These are phyloP conservation scores for Gyrodon lividus DNA, from an alignment of 768 basidiomycete species.

Conservation along the genomic window DNA sequence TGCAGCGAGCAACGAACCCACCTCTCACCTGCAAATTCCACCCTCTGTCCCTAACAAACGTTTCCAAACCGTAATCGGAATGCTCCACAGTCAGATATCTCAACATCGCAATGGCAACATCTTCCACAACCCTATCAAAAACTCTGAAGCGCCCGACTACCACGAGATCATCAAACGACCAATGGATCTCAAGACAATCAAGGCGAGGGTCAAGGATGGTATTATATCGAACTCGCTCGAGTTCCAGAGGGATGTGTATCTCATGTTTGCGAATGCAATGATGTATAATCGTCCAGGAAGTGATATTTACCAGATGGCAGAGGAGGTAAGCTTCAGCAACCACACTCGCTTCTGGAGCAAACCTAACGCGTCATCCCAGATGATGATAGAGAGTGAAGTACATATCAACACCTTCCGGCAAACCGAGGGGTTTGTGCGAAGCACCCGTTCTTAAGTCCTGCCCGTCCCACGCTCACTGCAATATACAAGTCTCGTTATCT, in stretches of 20 bases:
- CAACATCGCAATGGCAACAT: constrained; percentile 87
- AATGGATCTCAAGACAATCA: constrained; percentile 94
- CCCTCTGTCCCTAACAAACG: constrained; percentile 51
- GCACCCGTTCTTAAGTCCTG: constrained; percentile 31
- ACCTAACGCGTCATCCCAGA: constrained; percentile 38
- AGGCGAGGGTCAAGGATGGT: constrained; percentile 81
- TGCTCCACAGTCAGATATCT: constrained; percentile 80
- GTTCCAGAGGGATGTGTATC: constrained; percentile 83
- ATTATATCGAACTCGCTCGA: constrained; percentile 77
- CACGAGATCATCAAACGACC: constrained; percentile 91
- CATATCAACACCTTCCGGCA: constrained; percentile 70
- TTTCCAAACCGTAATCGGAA: constrained; percentile 78
- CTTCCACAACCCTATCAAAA: constrained; percentile 88
- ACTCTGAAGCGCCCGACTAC: constrained; percentile 87
- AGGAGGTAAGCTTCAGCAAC: constrained; percentile 61
- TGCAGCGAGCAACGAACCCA: constrained; percentile 16
- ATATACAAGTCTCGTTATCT: not conserved
- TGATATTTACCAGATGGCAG: constrained; percentile 87
- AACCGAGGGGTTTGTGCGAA: constrained; percentile 67
- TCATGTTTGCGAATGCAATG: constrained; percentile 97
- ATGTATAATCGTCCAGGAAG: constrained; percentile 91
- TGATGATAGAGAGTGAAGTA: constrained; percentile 72
- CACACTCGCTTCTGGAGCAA: not conserved
- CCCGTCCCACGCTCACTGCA: too few species aligned
- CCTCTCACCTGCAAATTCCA: constrained; percentile 13